Evolutionary conservation across 2,329 filamentous ascomycete genomes (phyloP), one percentile per base, ranked within the genome.

Genomic region (Aspergillus fumigatus): DNA sequence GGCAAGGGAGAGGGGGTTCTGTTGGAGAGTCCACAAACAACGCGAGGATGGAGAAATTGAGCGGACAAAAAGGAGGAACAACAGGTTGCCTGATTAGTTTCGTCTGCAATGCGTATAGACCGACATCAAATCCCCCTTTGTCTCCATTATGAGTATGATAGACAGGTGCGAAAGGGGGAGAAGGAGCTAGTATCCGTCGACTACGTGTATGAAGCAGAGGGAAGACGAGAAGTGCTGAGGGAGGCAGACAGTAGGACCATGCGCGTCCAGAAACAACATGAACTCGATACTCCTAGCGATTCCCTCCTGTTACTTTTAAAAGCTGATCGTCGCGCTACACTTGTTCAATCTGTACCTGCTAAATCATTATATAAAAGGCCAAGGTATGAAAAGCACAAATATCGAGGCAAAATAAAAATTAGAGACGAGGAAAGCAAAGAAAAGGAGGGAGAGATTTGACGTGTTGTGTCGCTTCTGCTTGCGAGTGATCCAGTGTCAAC

Each of bases 401-500:
- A 38, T 43, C 51, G 49, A 57, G 53, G 57, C 50, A 29, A 55
- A 53, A 54, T 51, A 45, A 50, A 58, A 52, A 50, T 51, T 53
- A 59, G 47, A 54, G 54, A 60, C 58, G 52, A 51, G 40, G 49
- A 55, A 54, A 29, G 25, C 56, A 50, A 49, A 54, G 58, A 56
- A 57, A 61, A 50, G 58, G 52, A 50, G 56, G 51, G 49, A 53
- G 41, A 55, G 51, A 55, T 56, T 62, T 66, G 65, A 63, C 62
- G 62, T 62, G 64, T 65, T 64, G 57, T 52, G 50, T 35, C 53
- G 52, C 38, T 51, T 55, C 50, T 60, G 60, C 52, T 61, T 58
- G 60, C 53, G 62, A 65, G 67, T 76, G 73, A 76, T 75, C 73
- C 65, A 69, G 72, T 68, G 71, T 72, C 72, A 73, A 73, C 71